phyloP scores from a whole-genome alignment of 2,329 filamentous ascomycete genomes.

The Fusarium falciforme region DNA sequence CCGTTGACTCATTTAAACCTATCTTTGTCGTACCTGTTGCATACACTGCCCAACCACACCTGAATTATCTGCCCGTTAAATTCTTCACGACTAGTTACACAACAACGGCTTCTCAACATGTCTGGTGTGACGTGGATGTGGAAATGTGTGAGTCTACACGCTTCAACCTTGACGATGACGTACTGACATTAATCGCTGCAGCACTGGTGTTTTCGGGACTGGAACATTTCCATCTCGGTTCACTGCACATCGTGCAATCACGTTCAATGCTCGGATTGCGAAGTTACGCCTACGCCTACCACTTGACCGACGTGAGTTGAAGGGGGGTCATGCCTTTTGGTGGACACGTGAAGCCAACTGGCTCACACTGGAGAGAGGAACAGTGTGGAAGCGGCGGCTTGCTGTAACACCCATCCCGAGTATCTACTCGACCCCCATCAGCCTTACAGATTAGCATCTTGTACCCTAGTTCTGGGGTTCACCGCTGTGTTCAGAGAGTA shows the following conservation, averaged over 20 bases:
- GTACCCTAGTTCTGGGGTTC: background rate
- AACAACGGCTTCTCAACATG: background rate
- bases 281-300: background rate
- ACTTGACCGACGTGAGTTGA: background rate
- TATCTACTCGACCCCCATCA: background rate
- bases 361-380: background rate
- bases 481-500: background rate
- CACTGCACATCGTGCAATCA: background rate
- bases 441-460: background rate
- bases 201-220: background rate
- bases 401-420: background rate
- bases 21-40: background rate
- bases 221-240: background rate
- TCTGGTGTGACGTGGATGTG: background rate
- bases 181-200: background rate
- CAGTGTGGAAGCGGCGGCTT: background rate
- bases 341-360: background rate
- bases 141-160: background rate
- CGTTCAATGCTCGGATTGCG: constrained; percentile 1
- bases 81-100: background rate
- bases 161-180: background rate
- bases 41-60: background rate
- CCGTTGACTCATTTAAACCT: background rate
- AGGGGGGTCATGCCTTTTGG: background rate
- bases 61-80: background rate